These are phyloP conservation scores for Polytrichum formosum DNA, from an alignment of 225 moss, liverwort and hornwort species.

Conservation along the genomic window DNA sequence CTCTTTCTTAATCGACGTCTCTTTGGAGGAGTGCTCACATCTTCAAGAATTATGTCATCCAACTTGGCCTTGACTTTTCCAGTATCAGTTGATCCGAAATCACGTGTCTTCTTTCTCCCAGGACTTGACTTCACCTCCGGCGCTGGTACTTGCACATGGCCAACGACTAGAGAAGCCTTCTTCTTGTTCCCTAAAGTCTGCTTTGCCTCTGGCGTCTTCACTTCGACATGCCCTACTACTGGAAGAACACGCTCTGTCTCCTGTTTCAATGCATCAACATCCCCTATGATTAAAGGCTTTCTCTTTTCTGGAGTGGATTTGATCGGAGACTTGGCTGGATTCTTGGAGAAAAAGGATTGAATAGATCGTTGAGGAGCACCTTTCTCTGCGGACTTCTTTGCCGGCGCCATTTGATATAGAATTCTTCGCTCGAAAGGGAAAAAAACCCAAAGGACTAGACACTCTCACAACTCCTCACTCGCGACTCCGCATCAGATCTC, in stretches of 20 bases:
- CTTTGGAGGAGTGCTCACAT: slow-evolving; percentile 30
- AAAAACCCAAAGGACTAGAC: no score
- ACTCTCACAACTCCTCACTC: no score
- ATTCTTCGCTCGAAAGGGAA: no score
- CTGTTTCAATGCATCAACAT: not conserved
- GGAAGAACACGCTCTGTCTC: no score
- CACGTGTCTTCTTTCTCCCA: slow-evolving; percentile 8
- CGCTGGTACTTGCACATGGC: not conserved
- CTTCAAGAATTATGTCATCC: slow-evolving; percentile 6
- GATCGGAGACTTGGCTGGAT: slow-evolving; percentile 20
- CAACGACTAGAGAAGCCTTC: not conserved
- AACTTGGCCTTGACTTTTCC: not conserved
- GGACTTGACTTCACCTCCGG: slow-evolving; percentile 4
- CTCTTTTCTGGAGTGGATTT: slow-evolving; percentile 30
- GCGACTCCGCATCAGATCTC: no score
- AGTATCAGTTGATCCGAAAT: slow-evolving; percentile 6
- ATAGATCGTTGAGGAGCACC: slow-evolving; percentile 49
- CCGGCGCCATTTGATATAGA: slow-evolving; percentile 36
- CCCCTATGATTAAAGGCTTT: slow-evolving; percentile 14
- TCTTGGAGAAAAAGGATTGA: slow-evolving; percentile 40
- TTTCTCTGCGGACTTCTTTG: slow-evolving; percentile 32
- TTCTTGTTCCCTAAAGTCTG: not conserved
- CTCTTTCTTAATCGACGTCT: slow-evolving; percentile 39
- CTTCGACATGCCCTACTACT: no score
- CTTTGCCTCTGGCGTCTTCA: no score